phyloP scores from a whole-genome alignment of 352 stramenopile species.

The Phytophthora colocasiae region DNA sequence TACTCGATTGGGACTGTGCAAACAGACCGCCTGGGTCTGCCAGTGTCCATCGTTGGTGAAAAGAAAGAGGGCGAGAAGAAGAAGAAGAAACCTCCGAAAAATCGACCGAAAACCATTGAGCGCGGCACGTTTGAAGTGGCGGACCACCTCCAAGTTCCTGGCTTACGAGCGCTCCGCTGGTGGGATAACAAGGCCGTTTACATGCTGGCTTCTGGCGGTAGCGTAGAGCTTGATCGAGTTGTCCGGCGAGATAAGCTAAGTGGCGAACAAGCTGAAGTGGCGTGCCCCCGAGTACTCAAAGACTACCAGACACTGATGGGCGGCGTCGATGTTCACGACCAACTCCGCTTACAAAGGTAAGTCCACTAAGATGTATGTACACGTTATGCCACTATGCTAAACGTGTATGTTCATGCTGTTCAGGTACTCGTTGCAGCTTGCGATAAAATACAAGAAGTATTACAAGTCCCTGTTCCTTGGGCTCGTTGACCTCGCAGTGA shows the following conservation, averaged over 20 bases:
- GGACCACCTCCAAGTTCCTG: not conserved
- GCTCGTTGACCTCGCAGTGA: not conserved
- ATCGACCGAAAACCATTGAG: slow-evolving; percentile 6
- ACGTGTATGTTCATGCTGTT: not conserved
- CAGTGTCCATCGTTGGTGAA: not conserved
- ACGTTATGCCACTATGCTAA: not conserved
- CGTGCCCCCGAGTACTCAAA: slow-evolving; percentile 7
- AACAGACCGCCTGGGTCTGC: slow-evolving; percentile 13
- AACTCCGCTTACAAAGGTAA: not conserved
- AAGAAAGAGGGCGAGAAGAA: slow-evolving; percentile 11
- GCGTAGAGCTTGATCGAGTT: slow-evolving; percentile 1
- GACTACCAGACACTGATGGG: slow-evolving; percentile 9
- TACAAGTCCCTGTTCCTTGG: slow-evolving; percentile 1
- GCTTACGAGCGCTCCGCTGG: slow-evolving; percentile 3
- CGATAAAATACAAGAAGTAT: not conserved
- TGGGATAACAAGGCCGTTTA: slow-evolving; percentile 14
- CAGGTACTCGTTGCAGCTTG: not conserved
- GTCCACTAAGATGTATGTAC: not conserved
- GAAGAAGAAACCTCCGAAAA: slow-evolving; percentile 11
- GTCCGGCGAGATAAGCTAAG: slow-evolving; percentile 2
- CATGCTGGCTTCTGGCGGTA: slow-evolving; percentile 7
- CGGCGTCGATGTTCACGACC: too few species aligned
- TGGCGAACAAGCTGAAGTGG: slow-evolving; percentile 9
- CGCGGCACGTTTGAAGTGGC: slow-evolving; percentile 4
- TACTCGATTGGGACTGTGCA: slow-evolving; percentile 21